Percentiles rank a stretch among this genome's conserved stretches.
Evolutionary conservation across 768 basidiomycete species (phyloP).

Genomic region (Leccinum broughii): DNA sequence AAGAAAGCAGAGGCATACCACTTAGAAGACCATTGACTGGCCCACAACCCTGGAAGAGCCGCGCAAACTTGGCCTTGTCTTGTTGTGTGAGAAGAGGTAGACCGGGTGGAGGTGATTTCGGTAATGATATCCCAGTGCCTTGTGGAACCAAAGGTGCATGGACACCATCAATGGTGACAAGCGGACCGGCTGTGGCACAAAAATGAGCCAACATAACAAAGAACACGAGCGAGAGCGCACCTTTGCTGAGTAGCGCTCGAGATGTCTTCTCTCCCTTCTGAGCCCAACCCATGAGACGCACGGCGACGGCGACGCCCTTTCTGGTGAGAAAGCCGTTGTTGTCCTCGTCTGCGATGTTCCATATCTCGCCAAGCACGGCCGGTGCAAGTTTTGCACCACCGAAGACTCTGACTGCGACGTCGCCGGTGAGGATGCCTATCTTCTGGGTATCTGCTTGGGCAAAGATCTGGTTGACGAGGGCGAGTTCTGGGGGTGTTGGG

Average conservation of each 20-base stretch:
- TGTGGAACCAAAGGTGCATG: constrained; percentile 52
- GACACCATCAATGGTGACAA: constrained; percentile 77
- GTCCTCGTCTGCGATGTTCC: constrained; percentile 89
- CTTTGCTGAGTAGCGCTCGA: constrained; percentile 61
- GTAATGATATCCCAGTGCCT: constrained; percentile 52
- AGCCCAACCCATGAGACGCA: constrained; percentile 91
- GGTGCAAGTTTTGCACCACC: constrained; percentile 80
- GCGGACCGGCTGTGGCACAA: constrained; percentile 67
- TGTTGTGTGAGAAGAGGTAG: constrained; percentile 73
- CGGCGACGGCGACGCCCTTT: constrained; percentile 83
- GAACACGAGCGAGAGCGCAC: constrained; percentile 46
- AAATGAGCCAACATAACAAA: constrained; percentile 13
- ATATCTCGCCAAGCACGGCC: constrained; percentile 84
- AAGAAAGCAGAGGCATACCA: constrained; percentile 47
- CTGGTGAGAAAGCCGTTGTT: constrained; percentile 91
- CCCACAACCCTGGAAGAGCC: constrained; percentile 70
- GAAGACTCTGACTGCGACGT: constrained; percentile 86
- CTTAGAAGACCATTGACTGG: constrained; percentile 76
- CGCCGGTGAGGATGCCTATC: constrained; percentile 84
- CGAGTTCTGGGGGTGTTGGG: constrained; percentile 48
- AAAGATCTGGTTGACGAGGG: constrained; percentile 75
- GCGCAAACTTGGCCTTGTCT: constrained; percentile 83
- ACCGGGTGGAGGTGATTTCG: constrained; percentile 57
- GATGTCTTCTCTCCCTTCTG: constrained; percentile 79
- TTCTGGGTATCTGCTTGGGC: constrained; percentile 72